Base-by-base conservation (phyloP, 2,329 filamentous ascomycete genomes). In the Fusarium sp. region DNA sequence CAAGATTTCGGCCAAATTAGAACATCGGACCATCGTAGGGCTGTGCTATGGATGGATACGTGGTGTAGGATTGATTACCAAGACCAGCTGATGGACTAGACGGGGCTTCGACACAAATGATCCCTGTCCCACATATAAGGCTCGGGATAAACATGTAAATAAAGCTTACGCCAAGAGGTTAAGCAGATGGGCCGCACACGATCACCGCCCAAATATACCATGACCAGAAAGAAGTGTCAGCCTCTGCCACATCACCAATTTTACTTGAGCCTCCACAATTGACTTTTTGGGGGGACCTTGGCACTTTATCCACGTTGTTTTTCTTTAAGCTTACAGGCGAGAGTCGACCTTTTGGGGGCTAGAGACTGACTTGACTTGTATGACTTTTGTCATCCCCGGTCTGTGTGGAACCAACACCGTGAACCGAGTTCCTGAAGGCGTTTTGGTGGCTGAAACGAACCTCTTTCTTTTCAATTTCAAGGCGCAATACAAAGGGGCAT, bases 21-120 rank as follows among this genome's bases (percentile, higher is more conserved):
- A n/a, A 42, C 38, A 40, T 24, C 27, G 29, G n/a, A 16, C n/a
- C 43, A 42, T 25, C 12, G 30, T 38, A 59, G 63, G 67, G 58
- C 68, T 71, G 54, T 68, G 63, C 15, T 47, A 27, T 57, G 32
- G 42, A 34, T 38, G 34, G 43, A 38, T 44, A 40, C 12, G 49
- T 29, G 24, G 25, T 62, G 46, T n/a, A 38, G 50, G 30, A 44
- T 38, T 38, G 32, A 32, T 46, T 22, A 9, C 20, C 42, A 18
- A 38, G 34, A 38, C 3, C 30, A 42, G 68, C 52, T 38, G 30
- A 59, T 42, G 30, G 42, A 42, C 64, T 49, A 30, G 30, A 59
- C 42, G 46, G 42, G 43, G 44, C n/a, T 40, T 20, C 27, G 45
- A 43, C 29, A 46, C 22, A 50, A 24, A 20, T 43, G 42, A 49